phyloP scores from a whole-genome alignment of 768 basidiomycete genomes.

The Phlebiopsis flavidoalba region DNA sequence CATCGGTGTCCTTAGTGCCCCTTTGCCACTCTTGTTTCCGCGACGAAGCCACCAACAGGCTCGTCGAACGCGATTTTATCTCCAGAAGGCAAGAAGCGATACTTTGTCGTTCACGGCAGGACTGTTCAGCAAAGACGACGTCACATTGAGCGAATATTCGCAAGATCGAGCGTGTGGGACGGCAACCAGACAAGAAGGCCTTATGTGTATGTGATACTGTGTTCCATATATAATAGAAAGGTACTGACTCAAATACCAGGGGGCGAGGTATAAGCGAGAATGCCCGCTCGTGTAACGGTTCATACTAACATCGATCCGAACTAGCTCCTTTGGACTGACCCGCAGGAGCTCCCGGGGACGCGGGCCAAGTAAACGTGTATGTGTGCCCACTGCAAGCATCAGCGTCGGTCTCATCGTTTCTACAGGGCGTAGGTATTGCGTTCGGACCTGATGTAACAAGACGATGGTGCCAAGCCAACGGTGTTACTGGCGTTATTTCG shows the following conservation, averaged over 20 bases:
- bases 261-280: slow-evolving; percentile 50
- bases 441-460: slow-evolving; percentile 95
- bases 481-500: slow-evolving; percentile 86
- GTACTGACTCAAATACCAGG: slow-evolving; percentile 28
- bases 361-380: slow-evolving; percentile 91
- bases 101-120: slow-evolving; percentile 96
- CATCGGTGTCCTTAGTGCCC: slow-evolving; percentile 54
- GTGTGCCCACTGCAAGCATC: slow-evolving; percentile 20
- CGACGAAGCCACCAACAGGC: slow-evolving; percentile 52
- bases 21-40: slow-evolving; percentile 80
- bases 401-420: background rate
- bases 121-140: slow-evolving; percentile 89
- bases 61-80: slow-evolving; percentile 64
- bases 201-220: slow-evolving; percentile 77
- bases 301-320: slow-evolving; percentile 10
- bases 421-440: slow-evolving; percentile 86
- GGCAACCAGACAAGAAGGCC: slow-evolving; percentile 88
- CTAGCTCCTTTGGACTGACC: slow-evolving; percentile 94
- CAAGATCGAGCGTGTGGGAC: slow-evolving; percentile 80
- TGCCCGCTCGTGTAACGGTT: background rate
- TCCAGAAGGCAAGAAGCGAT: slow-evolving; percentile 77
- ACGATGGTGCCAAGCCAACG: slow-evolving; percentile 83
- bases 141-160: slow-evolving; percentile 93
- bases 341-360: slow-evolving; percentile 84
- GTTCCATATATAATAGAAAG: background rate